Percentiles rank a stretch among this genome's conserved stretches.
Conservation (phyloP, 345 rosid species). For the Draba incana region DNA sequence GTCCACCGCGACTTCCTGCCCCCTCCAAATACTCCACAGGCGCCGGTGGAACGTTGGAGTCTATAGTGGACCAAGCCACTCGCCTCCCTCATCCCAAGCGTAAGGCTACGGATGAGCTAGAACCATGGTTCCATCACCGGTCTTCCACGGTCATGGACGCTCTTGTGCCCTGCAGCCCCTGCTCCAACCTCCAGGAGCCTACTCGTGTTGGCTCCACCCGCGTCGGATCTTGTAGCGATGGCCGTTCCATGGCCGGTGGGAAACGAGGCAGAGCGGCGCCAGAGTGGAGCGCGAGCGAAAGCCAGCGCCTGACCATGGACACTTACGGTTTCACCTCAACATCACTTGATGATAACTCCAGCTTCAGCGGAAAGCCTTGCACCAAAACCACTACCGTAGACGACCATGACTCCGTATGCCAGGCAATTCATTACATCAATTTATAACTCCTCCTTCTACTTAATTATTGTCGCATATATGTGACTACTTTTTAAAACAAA, state of each 20-base stretch:
- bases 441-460: not conserved
- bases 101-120: conserved; percentile 46
- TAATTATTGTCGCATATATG: conserved; percentile 31
- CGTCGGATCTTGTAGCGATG: conserved; percentile 64
- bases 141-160: conserved; percentile 64
- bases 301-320: conserved; percentile 66
- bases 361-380: conserved; percentile 29
- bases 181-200: conserved; percentile 43
- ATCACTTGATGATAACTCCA: conserved; percentile 34
- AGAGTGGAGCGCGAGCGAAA: conserved; percentile 70
- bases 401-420: conserved; percentile 79
- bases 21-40: conserved; percentile 57
- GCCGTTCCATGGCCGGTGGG: conserved; percentile 47
- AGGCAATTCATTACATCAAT: conserved; percentile 40
- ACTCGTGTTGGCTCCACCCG: conserved; percentile 55
- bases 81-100: conserved; percentile 39
- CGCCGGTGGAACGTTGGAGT: conserved; percentile 79
- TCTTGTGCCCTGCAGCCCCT: conserved; percentile 75
- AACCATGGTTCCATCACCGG: conserved; percentile 58
- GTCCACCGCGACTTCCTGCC: conserved; percentile 54
- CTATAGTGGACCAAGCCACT: conserved; percentile 88
- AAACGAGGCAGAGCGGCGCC: conserved; percentile 52
- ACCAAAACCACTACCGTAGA: conserved; percentile 60
- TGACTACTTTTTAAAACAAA: conserved; percentile 1
- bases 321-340: conserved; percentile 66